phyloP scores from a whole-genome alignment of 805 yeast species.

The Lachancea quebecensis region DNA sequence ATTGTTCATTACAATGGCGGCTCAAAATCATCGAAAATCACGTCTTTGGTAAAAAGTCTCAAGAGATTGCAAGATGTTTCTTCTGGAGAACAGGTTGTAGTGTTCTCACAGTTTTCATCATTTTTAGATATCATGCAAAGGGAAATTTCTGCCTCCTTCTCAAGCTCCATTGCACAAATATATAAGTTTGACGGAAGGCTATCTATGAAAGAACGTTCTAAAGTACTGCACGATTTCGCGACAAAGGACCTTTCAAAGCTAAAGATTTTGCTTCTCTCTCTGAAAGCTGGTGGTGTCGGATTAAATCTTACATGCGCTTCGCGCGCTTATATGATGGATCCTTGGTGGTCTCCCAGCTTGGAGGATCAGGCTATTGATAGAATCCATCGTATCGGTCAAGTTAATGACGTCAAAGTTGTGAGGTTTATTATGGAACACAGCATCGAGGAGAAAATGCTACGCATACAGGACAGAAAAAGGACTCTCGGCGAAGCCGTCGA shows the following conservation, averaged over 20 bases:
- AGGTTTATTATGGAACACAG: conserved; percentile 77
- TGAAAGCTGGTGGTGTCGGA: conserved; percentile 95
- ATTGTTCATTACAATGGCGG: conserved; percentile 25
- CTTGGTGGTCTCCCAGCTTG: conserved; percentile 94
- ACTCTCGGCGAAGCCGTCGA: conserved; percentile 76
- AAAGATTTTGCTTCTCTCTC: conserved; percentile 58
- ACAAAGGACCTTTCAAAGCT: conserved; percentile 25
- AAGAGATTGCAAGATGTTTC: conserved; percentile 45
- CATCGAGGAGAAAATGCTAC: conserved; percentile 82
- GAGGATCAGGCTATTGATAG: conserved; percentile 98
- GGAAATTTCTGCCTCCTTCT: conserved; percentile 49
- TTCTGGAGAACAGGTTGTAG: conserved; percentile 69
- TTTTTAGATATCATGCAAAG: conserved; percentile 67
- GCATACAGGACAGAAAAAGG: conserved; percentile 78
- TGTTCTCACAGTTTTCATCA: conserved; percentile 85
- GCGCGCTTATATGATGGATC: conserved; percentile 85
- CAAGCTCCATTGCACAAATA: conserved; percentile 28
- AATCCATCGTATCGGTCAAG: conserved; percentile 95
- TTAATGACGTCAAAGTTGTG: conserved; percentile 59
- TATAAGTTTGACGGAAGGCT: conserved; percentile 81
- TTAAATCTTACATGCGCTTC: conserved; percentile 80
- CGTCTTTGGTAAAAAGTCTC: conserved; percentile 58
- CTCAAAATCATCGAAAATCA: conserved; percentile 61
- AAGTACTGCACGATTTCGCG: conserved; percentile 51
- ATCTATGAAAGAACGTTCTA: conserved; percentile 55